Evolutionary conservation across 2,329 filamentous ascomycete genomes (phyloP), one percentile per base, ranked within the genome.

Genomic region (Leptographium radiaticola): DNA sequence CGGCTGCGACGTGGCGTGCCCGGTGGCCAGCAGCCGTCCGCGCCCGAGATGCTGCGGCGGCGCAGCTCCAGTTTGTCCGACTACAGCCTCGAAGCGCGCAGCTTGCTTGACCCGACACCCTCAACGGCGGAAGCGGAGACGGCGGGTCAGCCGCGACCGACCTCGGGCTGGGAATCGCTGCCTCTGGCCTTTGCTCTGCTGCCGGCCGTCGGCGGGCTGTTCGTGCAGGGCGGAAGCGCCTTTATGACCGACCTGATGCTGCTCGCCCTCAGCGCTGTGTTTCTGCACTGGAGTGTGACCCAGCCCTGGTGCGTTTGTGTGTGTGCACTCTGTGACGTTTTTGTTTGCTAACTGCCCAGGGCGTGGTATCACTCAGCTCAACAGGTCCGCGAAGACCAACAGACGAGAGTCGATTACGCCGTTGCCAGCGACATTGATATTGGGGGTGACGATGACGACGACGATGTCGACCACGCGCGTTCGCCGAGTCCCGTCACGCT

Each of bases 261-360:
- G 38, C 70, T 97, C 36, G 81, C 79, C 3, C 68, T 97, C 57
- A 87, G 87, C 2, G 87, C 85, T 6, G 77, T 96, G 46, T 94
- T 96, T 63, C 73, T 97, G 57, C 90, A 95, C 65, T 96, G 89
- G 88, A 90, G 87, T 49, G 85, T 96, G 45, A 84, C 88, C 54
- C 75, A 93, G 60, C 91, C 91, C 61, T 97, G 91, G 90, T 90
- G 72, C 65, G 77, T 58, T 30, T n/a, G 6, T 20, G 33, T 49
- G 10, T 15, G 10, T 5, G 20, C 15, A 16, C 18, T 43, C 6
- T 25, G n/a, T 9, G 44, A 18, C 42, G 43, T 10, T 47, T 43
- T 25, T 5, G 16, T 38, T 34, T 20, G 16, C 39, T 51, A 31
- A 42, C 49, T 5, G 30, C n/a, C 30, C 16, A 84, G 81, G 81